Evolutionary conservation across 495 filamentous ascomycete genomes (phyloP), one percentile per base, ranked within the genome.

Genomic region (Tirmania nivea): DNA sequence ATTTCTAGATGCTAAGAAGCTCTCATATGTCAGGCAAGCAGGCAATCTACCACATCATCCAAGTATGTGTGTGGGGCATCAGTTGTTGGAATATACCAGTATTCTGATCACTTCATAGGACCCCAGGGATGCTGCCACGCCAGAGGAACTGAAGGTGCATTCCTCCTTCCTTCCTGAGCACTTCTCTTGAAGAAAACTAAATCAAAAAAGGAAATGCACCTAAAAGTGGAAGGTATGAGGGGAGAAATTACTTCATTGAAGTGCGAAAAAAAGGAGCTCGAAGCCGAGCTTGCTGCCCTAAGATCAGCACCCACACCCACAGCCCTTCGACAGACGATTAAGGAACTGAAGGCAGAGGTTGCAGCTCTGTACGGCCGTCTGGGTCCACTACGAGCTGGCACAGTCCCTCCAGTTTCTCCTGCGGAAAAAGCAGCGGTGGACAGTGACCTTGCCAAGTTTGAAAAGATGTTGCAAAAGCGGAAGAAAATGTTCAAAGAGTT

Each of bases 11-110:
- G 56, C 61, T 10, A 64, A 61, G 39, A 17, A 63, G 16, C 48
- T 64, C 11, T 63, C 61, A 37, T 58, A 64, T 59, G 48, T 60
- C 61, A 19, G 62, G 62, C 21, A 65, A 65, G 53, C 62, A 64
- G 17, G 54, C 60, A 14, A 61, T 65, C 47, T 65, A 65, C 55
- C 62, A 65, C 47, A 48, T 50, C 21, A 56, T 55, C 35, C 62
- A 64, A 56, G 62, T 60, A 55, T 36, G n/a, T 21, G 9, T 45
- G 25, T 31, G 25, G 25, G 2, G 25, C 25, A 31, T 31, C 25
- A 31, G 25, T 50, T 51, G 16, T 31, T 31, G 25, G 25, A 31
- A 31, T 0, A 31, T 31, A 31, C 25, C 25, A 7, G 25, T 7
- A 63, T 42, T 39, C 25, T 42, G 34, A 37, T 19, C 36, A 19